A percentile compares a stretch with the other conserved stretches of the same genome.
phyloP scores from a whole-genome alignment of 2,329 filamentous ascomycete genomes.

The Fusarium scirpi region DNA sequence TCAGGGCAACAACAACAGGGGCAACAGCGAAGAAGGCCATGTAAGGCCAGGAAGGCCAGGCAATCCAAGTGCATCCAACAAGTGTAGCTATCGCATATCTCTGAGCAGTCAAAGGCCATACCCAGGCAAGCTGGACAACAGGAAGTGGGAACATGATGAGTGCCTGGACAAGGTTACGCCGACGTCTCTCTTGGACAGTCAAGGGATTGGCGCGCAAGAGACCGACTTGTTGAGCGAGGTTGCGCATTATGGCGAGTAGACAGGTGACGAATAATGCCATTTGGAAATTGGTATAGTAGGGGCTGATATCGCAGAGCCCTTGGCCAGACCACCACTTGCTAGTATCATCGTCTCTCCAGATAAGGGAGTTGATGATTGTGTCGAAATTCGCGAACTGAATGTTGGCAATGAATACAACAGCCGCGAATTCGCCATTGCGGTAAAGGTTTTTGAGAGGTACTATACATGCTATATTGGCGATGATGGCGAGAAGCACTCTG shows the following conservation, averaged over 20 bases:
- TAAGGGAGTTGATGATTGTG: constrained; percentile 62
- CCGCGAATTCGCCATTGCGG: constrained; percentile 66
- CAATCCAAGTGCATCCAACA: constrained; percentile 61
- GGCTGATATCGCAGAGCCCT: constrained; percentile 66
- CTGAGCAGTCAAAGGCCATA: constrained; percentile 60
- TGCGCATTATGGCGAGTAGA: constrained; percentile 66
- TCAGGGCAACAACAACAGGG: constrained; percentile 57
- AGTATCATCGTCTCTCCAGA: constrained; percentile 67
- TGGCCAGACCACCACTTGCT: constrained; percentile 63
- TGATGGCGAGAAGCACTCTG: constrained; percentile 60
- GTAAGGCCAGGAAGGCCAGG: constrained; percentile 61
- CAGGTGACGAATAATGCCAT: constrained; percentile 63
- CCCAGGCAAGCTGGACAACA: constrained; percentile 61
- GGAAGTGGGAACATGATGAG: constrained; percentile 68
- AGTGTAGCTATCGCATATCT: constrained; percentile 64
- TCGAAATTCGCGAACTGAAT: constrained; percentile 61
- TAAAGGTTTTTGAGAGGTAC: constrained; percentile 65
- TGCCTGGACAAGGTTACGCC: constrained; percentile 60
- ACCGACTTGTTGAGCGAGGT: constrained; percentile 64
- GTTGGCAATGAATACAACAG: constrained; percentile 61
- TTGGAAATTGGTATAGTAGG: constrained; percentile 60
- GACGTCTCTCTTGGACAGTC: constrained; percentile 56
- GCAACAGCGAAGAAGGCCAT: constrained; percentile 63
- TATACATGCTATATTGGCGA: constrained; percentile 60
- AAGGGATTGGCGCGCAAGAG: constrained; percentile 57